phyloP scores from a whole-genome alignment of 108 stramenopile species.

The Skeletonema tropicum region DNA sequence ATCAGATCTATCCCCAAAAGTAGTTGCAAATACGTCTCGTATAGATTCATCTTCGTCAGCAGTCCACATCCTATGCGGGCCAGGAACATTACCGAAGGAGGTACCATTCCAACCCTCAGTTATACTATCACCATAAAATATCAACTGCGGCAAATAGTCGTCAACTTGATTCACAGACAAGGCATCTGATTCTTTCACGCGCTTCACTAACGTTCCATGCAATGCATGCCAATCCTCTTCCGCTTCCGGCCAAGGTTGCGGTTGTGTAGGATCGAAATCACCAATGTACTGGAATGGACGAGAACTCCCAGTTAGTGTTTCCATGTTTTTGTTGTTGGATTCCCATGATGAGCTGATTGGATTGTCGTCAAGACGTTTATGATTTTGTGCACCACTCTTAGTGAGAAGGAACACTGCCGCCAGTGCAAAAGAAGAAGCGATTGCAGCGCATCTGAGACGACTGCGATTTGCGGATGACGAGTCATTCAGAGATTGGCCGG shows the following conservation, averaged over 20 bases:
- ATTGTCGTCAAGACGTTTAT: background rate
- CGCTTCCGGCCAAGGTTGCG: constrained; percentile 35
- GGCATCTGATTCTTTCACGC: constrained; percentile 29
- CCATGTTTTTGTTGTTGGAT: background rate
- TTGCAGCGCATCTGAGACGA: background rate
- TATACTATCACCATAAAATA: constrained; percentile 48
- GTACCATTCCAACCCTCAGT: constrained; percentile 48
- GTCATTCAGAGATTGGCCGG: constrained; percentile 4
- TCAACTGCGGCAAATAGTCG: constrained; percentile 31
- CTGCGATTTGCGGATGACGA: background rate
- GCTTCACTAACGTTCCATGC: constrained; percentile 12
- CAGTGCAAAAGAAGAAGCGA: background rate
- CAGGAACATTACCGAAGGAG: constrained; percentile 33
- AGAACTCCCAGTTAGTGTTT: constrained; percentile 1
- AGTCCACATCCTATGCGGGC: constrained; percentile 21
- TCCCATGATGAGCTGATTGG: background rate
- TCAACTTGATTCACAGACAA: background rate
- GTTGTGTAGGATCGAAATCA: constrained; percentile 31
- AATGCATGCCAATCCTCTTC: constrained; percentile 42
- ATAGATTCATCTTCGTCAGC: constrained; percentile 9
- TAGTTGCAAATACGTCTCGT: constrained; percentile 17
- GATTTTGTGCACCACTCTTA: background rate
- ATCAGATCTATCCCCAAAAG: constrained; percentile 23
- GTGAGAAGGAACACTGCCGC: background rate
- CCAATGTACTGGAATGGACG: constrained; percentile 40